Evolutionary conservation across 208 protist genomes (phyloP).

Genomic region (Leishmania aethiopica): DNA sequence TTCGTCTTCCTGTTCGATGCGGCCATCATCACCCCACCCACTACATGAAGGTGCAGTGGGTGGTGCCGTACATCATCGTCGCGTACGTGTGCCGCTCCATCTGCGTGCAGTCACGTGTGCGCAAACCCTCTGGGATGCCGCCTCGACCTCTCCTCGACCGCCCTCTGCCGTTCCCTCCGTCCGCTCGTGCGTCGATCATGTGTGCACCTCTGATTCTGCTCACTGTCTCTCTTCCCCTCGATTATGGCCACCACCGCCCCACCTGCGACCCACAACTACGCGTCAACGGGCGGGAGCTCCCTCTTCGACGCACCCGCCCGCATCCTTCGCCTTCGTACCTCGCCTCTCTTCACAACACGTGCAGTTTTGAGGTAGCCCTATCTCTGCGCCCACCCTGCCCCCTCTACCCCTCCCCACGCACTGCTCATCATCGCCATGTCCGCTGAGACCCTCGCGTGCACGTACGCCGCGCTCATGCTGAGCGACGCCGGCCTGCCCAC

Average conservation of each 20-base stretch:
- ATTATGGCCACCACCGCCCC: background rate
- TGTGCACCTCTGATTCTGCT: background rate
- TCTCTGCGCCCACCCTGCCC: background rate
- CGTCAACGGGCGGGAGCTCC: background rate
- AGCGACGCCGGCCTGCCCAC: conserved; percentile 71
- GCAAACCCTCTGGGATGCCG: background rate
- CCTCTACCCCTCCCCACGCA: too few relatives aligned
- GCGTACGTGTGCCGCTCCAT: background rate
- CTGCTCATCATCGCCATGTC: conserved; percentile 38
- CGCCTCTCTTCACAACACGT: background rate
- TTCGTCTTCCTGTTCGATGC: too few relatives aligned
- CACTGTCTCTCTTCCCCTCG: background rate
- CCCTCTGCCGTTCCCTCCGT: background rate
- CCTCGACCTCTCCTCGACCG: background rate
- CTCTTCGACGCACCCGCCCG: background rate
- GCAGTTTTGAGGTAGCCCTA: too few relatives aligned
- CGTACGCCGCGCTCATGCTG: conserved; percentile 83
- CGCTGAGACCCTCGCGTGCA: conserved; percentile 79
- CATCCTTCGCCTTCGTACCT: too few relatives aligned
- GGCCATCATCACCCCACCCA: too few relatives aligned
- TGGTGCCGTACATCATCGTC: background rate
- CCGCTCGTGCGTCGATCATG: background rate
- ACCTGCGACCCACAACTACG: background rate
- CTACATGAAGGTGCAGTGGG: too few relatives aligned
- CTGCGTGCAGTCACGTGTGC: background rate